A percentile compares a stretch with the other conserved stretches of the same genome.
phyloP scores from a whole-genome alignment of 352 stramenopile species.

The Globisporangium perplexum region DNA sequence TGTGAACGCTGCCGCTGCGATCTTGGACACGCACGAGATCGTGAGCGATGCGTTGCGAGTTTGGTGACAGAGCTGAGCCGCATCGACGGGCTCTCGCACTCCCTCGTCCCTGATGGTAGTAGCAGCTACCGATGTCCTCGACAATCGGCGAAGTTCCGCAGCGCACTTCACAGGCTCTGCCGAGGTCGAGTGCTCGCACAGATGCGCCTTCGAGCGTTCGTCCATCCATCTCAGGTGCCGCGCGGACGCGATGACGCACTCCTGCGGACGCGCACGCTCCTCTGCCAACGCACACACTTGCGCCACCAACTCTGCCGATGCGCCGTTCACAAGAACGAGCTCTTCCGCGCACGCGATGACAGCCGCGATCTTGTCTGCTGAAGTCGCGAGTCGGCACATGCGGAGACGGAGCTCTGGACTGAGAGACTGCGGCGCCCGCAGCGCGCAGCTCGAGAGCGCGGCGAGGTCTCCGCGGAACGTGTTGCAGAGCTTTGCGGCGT shows the following conservation, averaged over 20 bases:
- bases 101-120: not conserved
- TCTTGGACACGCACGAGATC: slow-evolving; percentile 20
- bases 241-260: slow-evolving; percentile 36
- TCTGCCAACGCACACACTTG: slow-evolving; percentile 23
- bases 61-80: slow-evolving; percentile 22
- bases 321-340: slow-evolving; percentile 18
- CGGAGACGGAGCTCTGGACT: slow-evolving; percentile 17
- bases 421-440: slow-evolving; percentile 18
- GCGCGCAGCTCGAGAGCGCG: slow-evolving; percentile 25
- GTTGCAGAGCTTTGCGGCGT: slow-evolving; percentile 13
- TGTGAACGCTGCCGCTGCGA: slow-evolving; percentile 18
- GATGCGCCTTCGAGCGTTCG: slow-evolving; percentile 11
- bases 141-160: slow-evolving; percentile 9
- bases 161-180: slow-evolving; percentile 32
- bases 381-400: slow-evolving; percentile 19
- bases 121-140: not conserved
- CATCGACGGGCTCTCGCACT: not conserved
- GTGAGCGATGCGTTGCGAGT: slow-evolving; percentile 18
- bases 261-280: slow-evolving; percentile 15
- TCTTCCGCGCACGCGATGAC: slow-evolving; percentile 19
- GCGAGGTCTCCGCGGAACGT: slow-evolving; percentile 13
- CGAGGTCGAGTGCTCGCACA: slow-evolving; percentile 26
- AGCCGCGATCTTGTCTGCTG: slow-evolving; percentile 10
- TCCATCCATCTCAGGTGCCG: slow-evolving; percentile 51
- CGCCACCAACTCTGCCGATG: slow-evolving; percentile 12